Evolutionary conservation across 345 rosid species (phyloP), one percentile per base, ranked within the genome.

Genomic region (Clausena lansium): DNA sequence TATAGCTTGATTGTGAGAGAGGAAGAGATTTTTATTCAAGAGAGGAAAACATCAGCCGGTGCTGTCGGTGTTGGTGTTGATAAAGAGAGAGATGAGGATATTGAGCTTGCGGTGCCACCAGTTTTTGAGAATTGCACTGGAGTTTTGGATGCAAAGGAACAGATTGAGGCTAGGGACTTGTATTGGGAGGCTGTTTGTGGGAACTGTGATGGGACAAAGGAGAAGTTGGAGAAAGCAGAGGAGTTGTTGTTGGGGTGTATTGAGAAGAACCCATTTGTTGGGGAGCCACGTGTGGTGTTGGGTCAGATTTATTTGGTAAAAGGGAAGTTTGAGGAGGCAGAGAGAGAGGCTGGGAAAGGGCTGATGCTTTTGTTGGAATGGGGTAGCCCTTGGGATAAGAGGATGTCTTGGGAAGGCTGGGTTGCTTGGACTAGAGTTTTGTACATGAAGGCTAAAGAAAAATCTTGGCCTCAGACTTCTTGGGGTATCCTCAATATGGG

Each of bases 341-440:
- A 89, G 77, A 81, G 57, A 55, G 90, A 82, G 73, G 93, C 93
- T 0, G 91, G 79, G 82, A 87, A 41, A 61, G 99, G 99, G 61
- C 85, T 96, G 67, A 81, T 71, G 33, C 84, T 94, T 35, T 63
- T 92, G 27, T 77, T 96, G 88, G 95, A 91, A 75, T 94, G 98
- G 99, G 98, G 97, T 14, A 91, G 93, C 59, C 93, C 98, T 8
- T 91, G 99, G 97, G 99, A 93, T 75, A 93, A 92, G 89, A 90
- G 98, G 84, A 92, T 81, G 89, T 85, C 98, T 22, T 93, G 97
- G 98, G 94, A 88, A 86, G 99, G 98, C 5, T 93, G 99, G 98
- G 57, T 91, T 70, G 95, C 98, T 87, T 95, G 98, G 99, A 86
- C 83, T 19, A 90, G 98, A 61, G 92, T 91, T 35, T 41, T 93